Base-by-base conservation (phyloP, 1,139 yeast genomes). In the Taphrina pruni region DNA sequence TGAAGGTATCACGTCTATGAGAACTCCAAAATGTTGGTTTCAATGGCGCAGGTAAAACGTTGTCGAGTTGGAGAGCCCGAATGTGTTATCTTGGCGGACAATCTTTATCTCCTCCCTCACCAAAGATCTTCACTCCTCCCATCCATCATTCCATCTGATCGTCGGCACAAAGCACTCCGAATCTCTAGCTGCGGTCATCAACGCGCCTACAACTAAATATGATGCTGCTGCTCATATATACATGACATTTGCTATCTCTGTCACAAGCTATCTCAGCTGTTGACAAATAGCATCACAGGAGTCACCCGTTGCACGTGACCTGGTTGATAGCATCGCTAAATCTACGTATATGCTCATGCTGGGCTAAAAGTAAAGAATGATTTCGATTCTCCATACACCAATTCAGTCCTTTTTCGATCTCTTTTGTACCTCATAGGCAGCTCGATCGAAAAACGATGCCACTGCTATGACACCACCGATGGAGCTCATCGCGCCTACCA, bases 381-480 rank as follows among this genome's bases (percentile, higher is more conserved):
- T n/a, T n/a, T 20, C 12, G 12, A 17, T 7, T 45, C 55, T 50
- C 4, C 6, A 9, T n/a, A n/a, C 58, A 35, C 14, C 3, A 7
- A 6, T 11, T 58, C 41, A 58, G 26, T 58, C 62, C 62, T 89
- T 87, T 78, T 86, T 84, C 48, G 93, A 80, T 11, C 88, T 91
- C 77, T 86, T 86, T 77, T 91, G 94, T 0, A 97, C 97, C 32
- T 90, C 95, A 86, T 91, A 92, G 9, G 91, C 89, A 2, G 95
- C 87, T 72, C 93, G 84, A 78, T 94, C 99, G 62, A 93, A 79
- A 58, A 93, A 85, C 0, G 97, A 88, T 7, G 97, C 98, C 26
- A 94, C 93, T 69, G 97, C 94, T 71, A 94, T 82, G 11, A 94
- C 94, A 54, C 98, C 98, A 9, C 98, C 98, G 60, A 93, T 84